Base-by-base conservation (phyloP, 1,139 yeast species). In the Magnusiomyces fungicola region DNA sequence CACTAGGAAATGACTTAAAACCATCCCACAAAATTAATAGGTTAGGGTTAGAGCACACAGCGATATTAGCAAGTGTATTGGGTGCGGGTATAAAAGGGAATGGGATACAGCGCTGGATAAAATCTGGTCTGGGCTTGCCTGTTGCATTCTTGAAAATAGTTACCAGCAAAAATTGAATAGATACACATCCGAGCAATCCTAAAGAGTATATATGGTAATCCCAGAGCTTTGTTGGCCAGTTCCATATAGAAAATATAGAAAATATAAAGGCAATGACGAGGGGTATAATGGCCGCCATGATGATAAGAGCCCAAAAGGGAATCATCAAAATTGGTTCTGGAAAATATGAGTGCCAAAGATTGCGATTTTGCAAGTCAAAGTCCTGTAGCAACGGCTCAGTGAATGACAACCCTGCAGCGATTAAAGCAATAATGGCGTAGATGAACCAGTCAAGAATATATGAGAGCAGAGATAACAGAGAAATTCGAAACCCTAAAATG, bases 341-440 rank as follows among this genome's bases (percentile, higher is more conserved):
- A 24, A 40, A 45, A 22, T 45, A 34, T 1, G 51, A 24, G 23
- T 45, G 22, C 51, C 34, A 30, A 5, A 48, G 10, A 7, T 27
- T 2, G 3, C 25, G 22, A 22, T 48, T 44, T 5, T 16, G 22
- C 12, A 45, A 21, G 18, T 45, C 41, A 30, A 48, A 48, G 27
- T 48, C 51, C 19, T 48, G 51, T 12, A 43, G 36, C 6, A 48
- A 45, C 5, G 51, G 51, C 23, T 48, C 48, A 2, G 43, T 27
- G 16, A 32, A 29, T 34, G 39, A 42, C 10, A 47, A 42, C n/a
- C 23, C 36, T 16, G 27, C 39, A 1, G 46, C 47, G 5, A 47
- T 21, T 9, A 37, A 9, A n/a, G 47, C 45, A 3, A 48, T 19
- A 3, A 40, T 14, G 4, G 46, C 33, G 29, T 16, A 32, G 9